phyloP scores from a whole-genome alignment of 495 filamentous ascomycete genomes.

The Halenospora varia region DNA sequence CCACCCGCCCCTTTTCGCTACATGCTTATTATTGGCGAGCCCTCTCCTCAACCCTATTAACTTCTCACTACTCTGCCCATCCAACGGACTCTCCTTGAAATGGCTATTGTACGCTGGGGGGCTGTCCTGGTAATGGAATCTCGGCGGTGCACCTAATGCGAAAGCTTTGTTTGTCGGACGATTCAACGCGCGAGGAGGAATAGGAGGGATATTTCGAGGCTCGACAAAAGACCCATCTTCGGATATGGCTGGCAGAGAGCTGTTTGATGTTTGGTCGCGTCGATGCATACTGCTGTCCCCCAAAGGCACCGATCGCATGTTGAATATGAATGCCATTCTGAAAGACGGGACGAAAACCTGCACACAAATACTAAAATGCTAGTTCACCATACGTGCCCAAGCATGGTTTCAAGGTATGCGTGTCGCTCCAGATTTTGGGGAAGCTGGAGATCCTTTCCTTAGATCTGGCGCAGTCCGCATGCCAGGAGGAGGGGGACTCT shows the following conservation, averaged over 20 bases:
- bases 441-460: too few relatives aligned
- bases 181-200: constrained; percentile 14
- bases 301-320: constrained; percentile 12
- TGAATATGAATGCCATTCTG: constrained; percentile 23
- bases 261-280: background rate
- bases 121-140: constrained; percentile 2
- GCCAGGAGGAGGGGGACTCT: background rate
- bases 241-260: constrained; percentile 15
- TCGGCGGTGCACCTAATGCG: constrained; percentile 1
- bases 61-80: constrained; percentile 16
- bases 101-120: constrained; percentile 12
- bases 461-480: too few relatives aligned
- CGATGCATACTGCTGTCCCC: constrained; percentile 7
- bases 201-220: constrained; percentile 2
- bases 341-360: background rate
- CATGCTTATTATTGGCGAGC: constrained; percentile 9
- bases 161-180: constrained; percentile 8
- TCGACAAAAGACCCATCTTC: constrained; percentile 12
- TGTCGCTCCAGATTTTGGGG: too few relatives aligned
- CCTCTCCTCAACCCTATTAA: constrained; percentile 10
- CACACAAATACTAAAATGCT: background rate
- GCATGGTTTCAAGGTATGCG: too few relatives aligned
- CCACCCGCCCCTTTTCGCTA: constrained; percentile 37
- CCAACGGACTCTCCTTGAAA: background rate
- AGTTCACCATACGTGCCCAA: constrained; percentile 1